Conservation (phyloP, 768 basidiomycete genomes). For the Suillus spraguei region DNA sequence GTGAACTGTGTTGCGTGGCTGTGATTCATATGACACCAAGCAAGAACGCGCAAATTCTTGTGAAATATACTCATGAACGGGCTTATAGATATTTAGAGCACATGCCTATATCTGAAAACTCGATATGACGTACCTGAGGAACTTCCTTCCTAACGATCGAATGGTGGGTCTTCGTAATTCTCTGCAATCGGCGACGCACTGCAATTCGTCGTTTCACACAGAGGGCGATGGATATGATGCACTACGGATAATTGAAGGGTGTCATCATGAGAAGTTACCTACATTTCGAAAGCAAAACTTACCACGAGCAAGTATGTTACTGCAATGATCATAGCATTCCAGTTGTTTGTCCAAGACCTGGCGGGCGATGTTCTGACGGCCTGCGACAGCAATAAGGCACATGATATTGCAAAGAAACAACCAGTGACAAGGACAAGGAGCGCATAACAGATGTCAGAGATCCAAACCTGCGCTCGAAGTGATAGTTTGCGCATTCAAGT, state of each 20-base stretch:
- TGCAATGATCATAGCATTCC: conserved; percentile 68
- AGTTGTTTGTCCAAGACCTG: conserved; percentile 59
- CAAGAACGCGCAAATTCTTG: conserved; percentile 80
- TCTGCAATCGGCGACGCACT: conserved; percentile 62
- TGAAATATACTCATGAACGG: conserved; percentile 65
- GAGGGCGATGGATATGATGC: conserved; percentile 57
- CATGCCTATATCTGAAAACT: background rate
- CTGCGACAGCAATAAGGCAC: conserved; percentile 66
- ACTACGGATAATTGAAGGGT: conserved; percentile 36
- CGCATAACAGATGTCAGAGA: conserved; percentile 57
- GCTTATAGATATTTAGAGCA: conserved; percentile 37
- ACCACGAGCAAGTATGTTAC: conserved; percentile 75
- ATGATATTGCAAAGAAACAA: conserved; percentile 63
- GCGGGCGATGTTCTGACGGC: conserved; percentile 66
- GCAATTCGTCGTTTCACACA: conserved; percentile 72
- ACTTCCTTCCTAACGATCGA: conserved; percentile 56
- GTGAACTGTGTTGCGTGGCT: conserved; percentile 65
- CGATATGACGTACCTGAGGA: conserved; percentile 51
- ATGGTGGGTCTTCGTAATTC: conserved; percentile 64
- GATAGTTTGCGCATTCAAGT: conserved; percentile 30
- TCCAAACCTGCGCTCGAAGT: conserved; percentile 46
- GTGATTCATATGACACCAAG: conserved; percentile 68
- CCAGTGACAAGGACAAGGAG: conserved; percentile 51
- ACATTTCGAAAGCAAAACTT: conserved; percentile 24
- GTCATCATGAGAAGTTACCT: background rate